phyloP scores from a whole-genome alignment of 345 rosid species.

The Limnanthes douglasii region DNA sequence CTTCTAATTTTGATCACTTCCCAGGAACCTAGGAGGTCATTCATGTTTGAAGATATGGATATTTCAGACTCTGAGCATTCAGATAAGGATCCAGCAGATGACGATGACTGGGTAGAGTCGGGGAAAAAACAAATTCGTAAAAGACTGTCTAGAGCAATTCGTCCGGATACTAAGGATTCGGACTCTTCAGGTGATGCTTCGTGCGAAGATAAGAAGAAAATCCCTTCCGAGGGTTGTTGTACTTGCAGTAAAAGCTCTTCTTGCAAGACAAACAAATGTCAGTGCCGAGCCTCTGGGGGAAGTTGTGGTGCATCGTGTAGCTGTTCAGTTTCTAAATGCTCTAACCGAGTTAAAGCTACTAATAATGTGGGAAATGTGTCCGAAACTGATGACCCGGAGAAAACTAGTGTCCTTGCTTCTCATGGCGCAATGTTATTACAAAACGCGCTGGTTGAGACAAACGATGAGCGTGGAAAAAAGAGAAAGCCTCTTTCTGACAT shows the following conservation, averaged over 20 bases:
- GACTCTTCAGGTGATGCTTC: conserved; percentile 19
- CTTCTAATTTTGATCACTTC: neutral
- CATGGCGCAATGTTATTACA: conserved; percentile 75
- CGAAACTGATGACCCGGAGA: conserved; percentile 22
- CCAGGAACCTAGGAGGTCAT: conserved; percentile 38
- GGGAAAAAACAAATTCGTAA: conserved; percentile 17
- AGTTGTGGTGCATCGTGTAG: conserved; percentile 55
- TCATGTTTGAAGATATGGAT: conserved; percentile 70
- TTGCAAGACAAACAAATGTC: conserved; percentile 75
- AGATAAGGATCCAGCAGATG: conserved; percentile 23
- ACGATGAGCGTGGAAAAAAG: conserved; percentile 23
- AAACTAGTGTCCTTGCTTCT: conserved; percentile 33
- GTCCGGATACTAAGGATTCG: conserved; percentile 10
- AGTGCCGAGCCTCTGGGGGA: conserved; percentile 54
- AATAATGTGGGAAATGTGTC: conserved; percentile 10
- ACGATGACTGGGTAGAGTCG: conserved; percentile 48
- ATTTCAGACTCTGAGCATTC: conserved; percentile 62
- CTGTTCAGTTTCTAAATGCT: conserved; percentile 44
- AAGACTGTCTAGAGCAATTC: conserved; percentile 21
- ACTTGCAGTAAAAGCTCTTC: conserved; percentile 44
- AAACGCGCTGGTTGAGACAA: conserved; percentile 40
- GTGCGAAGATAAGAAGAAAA: conserved; percentile 5
- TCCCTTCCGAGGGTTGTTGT: conserved; percentile 31
- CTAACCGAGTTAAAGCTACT: conserved; percentile 28
- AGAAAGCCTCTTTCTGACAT: conserved; percentile 80